Evolutionary conservation across 768 basidiomycete genomes (phyloP).

Genomic region (Pisolithus marmoratus): DNA sequence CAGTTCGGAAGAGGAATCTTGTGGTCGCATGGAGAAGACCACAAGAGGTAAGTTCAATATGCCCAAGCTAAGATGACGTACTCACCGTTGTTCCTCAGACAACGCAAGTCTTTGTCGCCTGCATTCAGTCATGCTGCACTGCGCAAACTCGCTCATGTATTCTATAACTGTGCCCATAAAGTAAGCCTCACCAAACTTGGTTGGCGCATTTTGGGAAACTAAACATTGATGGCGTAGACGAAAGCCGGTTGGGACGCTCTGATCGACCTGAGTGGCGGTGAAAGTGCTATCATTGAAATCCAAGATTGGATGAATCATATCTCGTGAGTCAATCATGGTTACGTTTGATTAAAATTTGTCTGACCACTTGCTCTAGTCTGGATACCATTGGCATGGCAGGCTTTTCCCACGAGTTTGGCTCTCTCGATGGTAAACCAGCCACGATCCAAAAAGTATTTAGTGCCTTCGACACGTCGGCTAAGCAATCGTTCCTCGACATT

Average conservation of each 20-base stretch:
- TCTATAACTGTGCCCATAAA: slow-evolving; percentile 26
- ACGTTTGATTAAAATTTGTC: too few species aligned
- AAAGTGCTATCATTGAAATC: slow-evolving; percentile 26
- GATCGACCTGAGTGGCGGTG: slow-evolving; percentile 7
- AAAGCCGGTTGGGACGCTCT: slow-evolving; percentile 23
- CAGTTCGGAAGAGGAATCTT: slow-evolving; percentile 35
- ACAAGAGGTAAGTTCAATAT: slow-evolving; percentile 30
- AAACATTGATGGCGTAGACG: slow-evolving; percentile 13
- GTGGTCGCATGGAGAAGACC: slow-evolving; percentile 38
- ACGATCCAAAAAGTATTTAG: too few species aligned
- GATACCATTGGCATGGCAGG: too few species aligned
- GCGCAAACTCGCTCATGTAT: slow-evolving; percentile 17
- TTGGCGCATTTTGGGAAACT: slow-evolving; percentile 4
- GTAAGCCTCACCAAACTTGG: slow-evolving; percentile 1
- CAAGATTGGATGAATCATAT: slow-evolving; percentile 29
- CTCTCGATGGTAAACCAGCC: too few species aligned
- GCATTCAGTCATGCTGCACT: slow-evolving; percentile 22
- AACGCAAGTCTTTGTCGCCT: slow-evolving; percentile 23
- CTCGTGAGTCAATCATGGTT: slow-evolving; percentile 6
- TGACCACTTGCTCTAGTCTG: too few species aligned
- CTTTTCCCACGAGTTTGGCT: too few species aligned
- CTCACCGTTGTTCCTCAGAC: slow-evolving; percentile 9
- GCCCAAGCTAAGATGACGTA: neutral
- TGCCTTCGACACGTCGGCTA: too few species aligned
- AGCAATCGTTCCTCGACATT: slow-evolving; percentile 4